Base-by-base conservation (phyloP, 1,139 yeast genomes). In the Taphrina communis region DNA sequence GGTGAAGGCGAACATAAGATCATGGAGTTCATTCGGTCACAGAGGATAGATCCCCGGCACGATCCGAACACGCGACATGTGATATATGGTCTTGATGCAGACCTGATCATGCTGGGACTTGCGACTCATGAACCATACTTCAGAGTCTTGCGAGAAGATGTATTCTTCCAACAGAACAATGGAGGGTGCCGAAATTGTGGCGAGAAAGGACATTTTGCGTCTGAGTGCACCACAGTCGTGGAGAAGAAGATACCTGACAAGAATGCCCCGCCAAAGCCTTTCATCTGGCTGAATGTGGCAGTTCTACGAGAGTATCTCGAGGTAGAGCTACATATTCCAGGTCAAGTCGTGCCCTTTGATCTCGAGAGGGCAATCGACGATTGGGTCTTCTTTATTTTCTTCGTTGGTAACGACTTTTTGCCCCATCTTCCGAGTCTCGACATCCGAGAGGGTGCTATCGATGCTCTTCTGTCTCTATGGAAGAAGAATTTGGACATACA, bases 351-450 rank as follows among this genome's bases (percentile, higher is more conserved):
- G 75, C 84, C 87, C 19, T 92, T 89, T 79, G 97, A 94, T 76
- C 79, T 92, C 71, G 99, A 95, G 79, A 83, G 99, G 70, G 97
- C 98, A 1, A 88, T 95, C 71, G 99, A 95, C 77, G 99, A 95
- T 80, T 95, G 99, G 99, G 93, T 95, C 19, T 95, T 95, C 74
- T 89, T 95, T 93, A 94, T 98, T 83, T 95, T 95, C 81, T 95
- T 95, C 77, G 96, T 94, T 70, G 99, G 99, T 78, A 95, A 95
- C 77, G 99, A 95, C 85, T 95, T 95, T 82, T 82, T 95, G 76
- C 99, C 99, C 1, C 99, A 94, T 79, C 81, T 95, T 73, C 99
- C 99, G 6, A 88, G 96, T 66, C 82, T 95, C 72, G 97, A 94
- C 76, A 97, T 94, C 57, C 85, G 99, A 74, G 98, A 95, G 78